Evolutionary conservation across 768 basidiomycete species (phyloP).

Genomic region (Pluteus cervinus): DNA sequence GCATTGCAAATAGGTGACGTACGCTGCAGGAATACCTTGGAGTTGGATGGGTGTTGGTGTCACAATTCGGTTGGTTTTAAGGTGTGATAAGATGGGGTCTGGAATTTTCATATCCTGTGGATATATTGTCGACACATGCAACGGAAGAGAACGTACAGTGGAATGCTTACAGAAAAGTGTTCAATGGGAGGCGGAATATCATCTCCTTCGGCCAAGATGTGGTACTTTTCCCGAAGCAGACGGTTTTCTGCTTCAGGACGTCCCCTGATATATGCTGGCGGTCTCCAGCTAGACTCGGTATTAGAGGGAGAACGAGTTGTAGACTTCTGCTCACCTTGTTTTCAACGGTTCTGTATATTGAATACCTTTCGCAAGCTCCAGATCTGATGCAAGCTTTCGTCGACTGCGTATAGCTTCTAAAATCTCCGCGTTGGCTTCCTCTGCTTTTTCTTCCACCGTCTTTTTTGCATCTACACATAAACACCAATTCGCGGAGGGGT

Average conservation of each 20-base stretch:
- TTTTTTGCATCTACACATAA: conserved; percentile 67
- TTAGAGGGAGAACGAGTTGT: conserved; percentile 2
- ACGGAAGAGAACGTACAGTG: conserved; percentile 7
- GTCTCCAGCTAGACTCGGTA: conserved; percentile 61
- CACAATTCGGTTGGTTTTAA: conserved; percentile 80
- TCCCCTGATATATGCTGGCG: conserved; percentile 78
- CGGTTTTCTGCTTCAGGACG: conserved; percentile 64
- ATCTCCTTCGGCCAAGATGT: conserved; percentile 94
- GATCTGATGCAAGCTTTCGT: conserved; percentile 85
- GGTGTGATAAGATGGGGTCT: conserved; percentile 69
- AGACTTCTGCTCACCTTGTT: conserved; percentile 52
- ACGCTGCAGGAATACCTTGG: conserved; percentile 96
- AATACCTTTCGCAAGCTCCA: conserved; percentile 92
- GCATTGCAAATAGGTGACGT: conserved; percentile 21
- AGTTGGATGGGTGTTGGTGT: conserved; percentile 94
- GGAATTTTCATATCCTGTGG: conserved; percentile 98
- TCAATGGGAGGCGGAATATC: conserved; percentile 91
- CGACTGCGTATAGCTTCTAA: conserved; percentile 87
- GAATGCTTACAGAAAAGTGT: conserved; percentile 59
- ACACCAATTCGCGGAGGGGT: neutral
- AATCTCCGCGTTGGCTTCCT: conserved; percentile 88
- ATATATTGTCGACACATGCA: neutral
- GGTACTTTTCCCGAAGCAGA: conserved; percentile 80
- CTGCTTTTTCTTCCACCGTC: conserved; percentile 76
- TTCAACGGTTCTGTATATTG: conserved; percentile 82